Conservation (phyloP, 345 rosid species). For the Balakata baccata region DNA sequence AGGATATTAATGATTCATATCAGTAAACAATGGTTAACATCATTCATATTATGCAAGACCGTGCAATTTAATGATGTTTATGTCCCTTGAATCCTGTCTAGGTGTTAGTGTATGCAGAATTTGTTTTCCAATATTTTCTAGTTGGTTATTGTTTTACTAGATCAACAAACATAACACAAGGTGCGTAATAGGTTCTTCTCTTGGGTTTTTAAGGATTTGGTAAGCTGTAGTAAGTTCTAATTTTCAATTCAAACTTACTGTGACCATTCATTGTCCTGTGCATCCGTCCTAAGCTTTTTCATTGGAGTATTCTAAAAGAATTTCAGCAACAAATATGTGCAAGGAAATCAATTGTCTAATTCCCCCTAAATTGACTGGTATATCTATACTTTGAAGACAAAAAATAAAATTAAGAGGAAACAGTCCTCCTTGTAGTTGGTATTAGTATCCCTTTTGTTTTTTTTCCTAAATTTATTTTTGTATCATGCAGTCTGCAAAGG, state of each 20-base stretch:
- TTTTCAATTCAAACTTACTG: not conserved
- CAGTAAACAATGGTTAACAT: not conserved
- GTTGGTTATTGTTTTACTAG: too few relatives aligned
- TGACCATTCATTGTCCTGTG: not conserved
- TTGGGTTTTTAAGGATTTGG: not conserved
- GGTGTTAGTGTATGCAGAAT: too few relatives aligned
- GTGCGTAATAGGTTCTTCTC: too few relatives aligned
- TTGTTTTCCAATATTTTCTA: too few relatives aligned
- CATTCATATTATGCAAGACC: not conserved
- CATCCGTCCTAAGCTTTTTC: not conserved
- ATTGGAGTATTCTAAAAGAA: not conserved
- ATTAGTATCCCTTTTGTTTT: not conserved
- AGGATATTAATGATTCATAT: not conserved
- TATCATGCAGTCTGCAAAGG: slow-evolving; percentile 64
- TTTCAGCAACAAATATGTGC: not conserved
- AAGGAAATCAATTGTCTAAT: not conserved
- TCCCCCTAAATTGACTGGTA: not conserved
- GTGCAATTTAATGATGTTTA: not conserved
- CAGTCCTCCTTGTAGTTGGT: not conserved
- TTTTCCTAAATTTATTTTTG: not conserved
- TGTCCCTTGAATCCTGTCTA: not conserved
- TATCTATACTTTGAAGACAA: not conserved
- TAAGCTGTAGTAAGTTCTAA: not conserved
- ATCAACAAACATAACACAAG: too few relatives aligned
- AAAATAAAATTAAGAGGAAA: not conserved